Evolutionary conservation across 306 rosid species (phyloP).

Genomic region (Arachis hypogaea): DNA sequence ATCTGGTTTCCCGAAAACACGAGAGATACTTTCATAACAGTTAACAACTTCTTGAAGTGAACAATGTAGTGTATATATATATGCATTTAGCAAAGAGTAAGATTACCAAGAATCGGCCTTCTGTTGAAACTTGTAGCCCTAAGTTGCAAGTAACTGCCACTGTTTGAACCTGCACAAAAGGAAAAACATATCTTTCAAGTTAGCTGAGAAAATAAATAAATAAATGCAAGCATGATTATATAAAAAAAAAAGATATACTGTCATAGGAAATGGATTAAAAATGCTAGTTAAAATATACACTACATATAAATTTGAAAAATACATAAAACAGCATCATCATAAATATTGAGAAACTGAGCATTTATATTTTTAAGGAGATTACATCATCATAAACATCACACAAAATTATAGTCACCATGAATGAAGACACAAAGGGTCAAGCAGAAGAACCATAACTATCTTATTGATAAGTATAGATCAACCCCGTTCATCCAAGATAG

Average conservation of each 20-base stretch:
- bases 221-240: not conserved
- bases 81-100: conserved; percentile 21
- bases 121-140: conserved; percentile 38
- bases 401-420: no score
- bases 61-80: not conserved
- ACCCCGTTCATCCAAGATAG: no score
- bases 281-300: conserved; percentile 7
- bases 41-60: not conserved
- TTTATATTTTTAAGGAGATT: not conserved
- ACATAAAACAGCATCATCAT: not conserved
- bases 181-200: conserved; percentile 19
- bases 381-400: not conserved
- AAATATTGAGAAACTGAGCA: conserved; percentile 6
- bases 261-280: conserved; percentile 7
- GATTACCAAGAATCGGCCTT: conserved; percentile 45
- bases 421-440: not conserved
- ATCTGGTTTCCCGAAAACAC: conserved; percentile 7
- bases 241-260: not conserved
- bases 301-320: not conserved
- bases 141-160: conserved; percentile 50
- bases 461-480: no score
- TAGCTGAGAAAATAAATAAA: not conserved
- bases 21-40: conserved; percentile 4
- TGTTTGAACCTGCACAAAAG: conserved; percentile 49
- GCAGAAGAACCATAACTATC: not conserved